Evolutionary conservation across 352 stramenopile species (phyloP), one percentile per base, ranked within the genome.

Genomic region (Phytophthora citrophthora): DNA sequence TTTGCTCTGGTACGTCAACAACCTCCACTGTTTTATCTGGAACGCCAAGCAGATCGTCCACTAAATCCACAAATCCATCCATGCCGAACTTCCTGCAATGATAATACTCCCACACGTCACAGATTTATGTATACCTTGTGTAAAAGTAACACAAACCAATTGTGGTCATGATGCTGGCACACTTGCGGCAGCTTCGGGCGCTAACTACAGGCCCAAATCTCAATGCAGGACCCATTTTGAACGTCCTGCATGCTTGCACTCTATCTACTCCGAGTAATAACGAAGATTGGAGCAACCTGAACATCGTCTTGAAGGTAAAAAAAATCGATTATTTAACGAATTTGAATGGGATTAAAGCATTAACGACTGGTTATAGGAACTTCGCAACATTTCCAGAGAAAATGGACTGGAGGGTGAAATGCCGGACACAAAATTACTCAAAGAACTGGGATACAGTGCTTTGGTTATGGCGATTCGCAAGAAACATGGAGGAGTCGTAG

Each of bases 381-480:
- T 93, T 55, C 80, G 79, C 24, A 77, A 83, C 40, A 81, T 93
- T 55, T 76, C 78, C 8, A 51, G 71, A 7, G 69, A 88, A 58
- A 72, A 90, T 15, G 68, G 66, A 24, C 68, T 82, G 36, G 61
- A 58, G 2, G 68, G 72, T 34, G 38, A 41, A 5, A 74, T 92
- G 48, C 83, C 84, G 2, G 81, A 91, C 54, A 93, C 84, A 0
- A 90, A 90, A 55, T 16, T 85, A 34, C 74, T 95, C 0, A 95
- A 95, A 48, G 66, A 79, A 1, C 68, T 90, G 13, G 86, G 84
- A 10, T 81, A 92, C 51, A 65, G 72, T 12, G 68, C 79, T 3
- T 61, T 95, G 20, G 70, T 95, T 34, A 62, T 85, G 29, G 82
- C 86, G 7, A 93, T 95, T 59, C 86, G 83, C 38, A 95, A 95